Base-by-base conservation (phyloP, 2,329 filamentous ascomycete species). In the Aureobasidium sp. region DNA sequence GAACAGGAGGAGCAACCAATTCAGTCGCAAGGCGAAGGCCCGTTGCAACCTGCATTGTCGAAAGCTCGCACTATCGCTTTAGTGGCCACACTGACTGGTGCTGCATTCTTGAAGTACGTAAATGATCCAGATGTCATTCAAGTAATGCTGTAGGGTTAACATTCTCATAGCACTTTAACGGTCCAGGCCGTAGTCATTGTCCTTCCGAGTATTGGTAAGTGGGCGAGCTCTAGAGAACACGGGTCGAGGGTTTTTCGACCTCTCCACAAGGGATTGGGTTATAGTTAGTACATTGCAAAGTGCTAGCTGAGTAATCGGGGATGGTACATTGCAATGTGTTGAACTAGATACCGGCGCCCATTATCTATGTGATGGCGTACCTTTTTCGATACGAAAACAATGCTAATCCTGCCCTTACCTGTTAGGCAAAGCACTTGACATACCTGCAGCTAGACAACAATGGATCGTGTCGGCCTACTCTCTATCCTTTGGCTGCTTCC, bases 381-480 rank as follows among this genome's bases (percentile, higher is more conserved):
- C 34, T 3, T 37, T 37, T 15, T 15, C 5, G 12, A 37, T 13
- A 37, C 2, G 15, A 37, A 13, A 37, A 10, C 3, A 3, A 13
- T 37, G 34, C 34, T 37, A 13, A 37, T 37, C 15, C 12, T 5
- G 13, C 34, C 12, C 34, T 37, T 37, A 37, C 34, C 34, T 37
- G 34, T 13, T 37, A 37, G 34, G 70, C 23, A 55, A 62, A 29
- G 68, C 69, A 20, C 69, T 73, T 12, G 23, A 67, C 44, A 72
- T 73, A n/a, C 70, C 71, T 2, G 62, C 66, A 15, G 69, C 70
- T 12, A 67, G 71, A 10, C 71, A 72, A 52, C 72, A 73, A 74
- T 88, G 86, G 85, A 79, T 88, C 64, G 77, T 88, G 0, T 88
- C 85, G 0, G 82, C 85, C 0, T 88, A 88, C 68, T 79, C 82